These are phyloP conservation scores for Trichoderma breve DNA, from an alignment of 2,329 filamentous ascomycete genomes.

Conservation along the genomic window DNA sequence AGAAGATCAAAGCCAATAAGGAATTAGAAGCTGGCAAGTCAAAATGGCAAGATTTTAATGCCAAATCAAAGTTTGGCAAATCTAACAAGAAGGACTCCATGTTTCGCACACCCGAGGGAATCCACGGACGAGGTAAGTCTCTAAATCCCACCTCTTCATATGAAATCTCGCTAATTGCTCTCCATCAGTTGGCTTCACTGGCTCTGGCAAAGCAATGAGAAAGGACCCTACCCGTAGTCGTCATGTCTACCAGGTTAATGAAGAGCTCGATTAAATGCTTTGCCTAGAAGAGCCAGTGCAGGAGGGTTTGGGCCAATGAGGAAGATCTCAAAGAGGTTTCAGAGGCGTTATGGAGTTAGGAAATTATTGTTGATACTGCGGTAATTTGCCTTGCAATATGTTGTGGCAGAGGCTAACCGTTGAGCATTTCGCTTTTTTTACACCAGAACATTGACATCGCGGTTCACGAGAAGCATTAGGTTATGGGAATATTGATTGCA, in stretches of 20 bases:
- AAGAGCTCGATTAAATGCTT: constrained; percentile 64
- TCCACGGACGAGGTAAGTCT: constrained; percentile 75
- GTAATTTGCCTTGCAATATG: constrained; percentile 36
- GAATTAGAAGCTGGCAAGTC: constrained; percentile 86
- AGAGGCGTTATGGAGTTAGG: constrained; percentile 24
- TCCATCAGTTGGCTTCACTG: constrained; percentile 82
- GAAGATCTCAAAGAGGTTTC: neutral
- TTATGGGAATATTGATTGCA: constrained; percentile 4
- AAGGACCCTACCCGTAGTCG: constrained; percentile 81
- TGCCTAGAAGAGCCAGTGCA: constrained; percentile 29
- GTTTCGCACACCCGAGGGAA: constrained; percentile 88
- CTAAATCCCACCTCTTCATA: neutral
- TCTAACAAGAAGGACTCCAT: constrained; percentile 84
- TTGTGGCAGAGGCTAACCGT: constrained; percentile 45
- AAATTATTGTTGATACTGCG: constrained; percentile 32
- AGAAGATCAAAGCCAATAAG: constrained; percentile 88
- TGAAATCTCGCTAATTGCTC: constrained; percentile 23
- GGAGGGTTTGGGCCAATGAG: constrained; percentile 8
- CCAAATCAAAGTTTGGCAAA: constrained; percentile 70
- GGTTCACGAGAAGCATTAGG: constrained; percentile 19
- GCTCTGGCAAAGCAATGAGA: constrained; percentile 92
- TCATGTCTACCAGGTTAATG: constrained; percentile 78
- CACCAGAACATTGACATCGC: constrained; percentile 19
- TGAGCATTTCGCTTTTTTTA: constrained; percentile 21
- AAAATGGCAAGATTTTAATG: constrained; percentile 92